Evolutionary conservation across 1,284 basidiomycete genomes (phyloP).

Genomic region (Inonotus hispidus): DNA sequence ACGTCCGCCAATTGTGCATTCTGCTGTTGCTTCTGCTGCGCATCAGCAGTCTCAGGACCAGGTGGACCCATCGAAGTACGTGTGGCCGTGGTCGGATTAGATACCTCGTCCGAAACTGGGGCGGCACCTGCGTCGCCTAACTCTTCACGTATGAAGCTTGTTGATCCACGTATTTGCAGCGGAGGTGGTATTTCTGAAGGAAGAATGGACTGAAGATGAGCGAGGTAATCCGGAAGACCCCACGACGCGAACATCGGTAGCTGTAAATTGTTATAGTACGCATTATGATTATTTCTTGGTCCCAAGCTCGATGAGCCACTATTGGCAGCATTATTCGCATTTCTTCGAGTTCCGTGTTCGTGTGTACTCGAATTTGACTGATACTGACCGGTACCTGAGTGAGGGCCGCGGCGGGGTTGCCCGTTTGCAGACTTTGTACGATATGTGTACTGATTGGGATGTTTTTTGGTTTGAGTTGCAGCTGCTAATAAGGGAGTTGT

Average conservation of each 20-base stretch:
- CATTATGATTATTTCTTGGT: constrained; percentile 15
- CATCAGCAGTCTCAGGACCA: constrained; percentile 22
- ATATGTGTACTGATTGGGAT: constrained; percentile 57
- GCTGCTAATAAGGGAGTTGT: background rate
- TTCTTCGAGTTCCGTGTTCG: constrained; percentile 43
- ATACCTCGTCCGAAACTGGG: constrained; percentile 26
- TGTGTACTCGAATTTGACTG: constrained; percentile 27
- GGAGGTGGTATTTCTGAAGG: constrained; percentile 72
- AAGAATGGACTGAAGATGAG: constrained; percentile 81
- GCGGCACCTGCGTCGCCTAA: background rate
- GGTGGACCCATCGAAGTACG: background rate
- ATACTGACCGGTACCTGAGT: constrained; percentile 10
- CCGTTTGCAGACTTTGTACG: constrained; percentile 34
- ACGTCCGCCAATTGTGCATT: background rate
- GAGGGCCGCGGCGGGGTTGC: constrained; percentile 10
- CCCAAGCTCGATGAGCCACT: constrained; percentile 2
- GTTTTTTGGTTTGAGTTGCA: constrained; percentile 26
- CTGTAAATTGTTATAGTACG: constrained; percentile 65
- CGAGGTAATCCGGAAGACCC: constrained; percentile 92
- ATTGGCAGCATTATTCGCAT: constrained; percentile 25
- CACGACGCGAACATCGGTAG: constrained; percentile 76
- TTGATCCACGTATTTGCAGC: constrained; percentile 57
- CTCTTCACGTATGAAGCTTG: constrained; percentile 13
- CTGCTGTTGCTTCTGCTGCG: constrained; percentile 21
- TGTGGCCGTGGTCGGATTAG: constrained; percentile 19